Base-by-base conservation (phyloP, 305 asterid genomes). In the Fraxinus albicans region DNA sequence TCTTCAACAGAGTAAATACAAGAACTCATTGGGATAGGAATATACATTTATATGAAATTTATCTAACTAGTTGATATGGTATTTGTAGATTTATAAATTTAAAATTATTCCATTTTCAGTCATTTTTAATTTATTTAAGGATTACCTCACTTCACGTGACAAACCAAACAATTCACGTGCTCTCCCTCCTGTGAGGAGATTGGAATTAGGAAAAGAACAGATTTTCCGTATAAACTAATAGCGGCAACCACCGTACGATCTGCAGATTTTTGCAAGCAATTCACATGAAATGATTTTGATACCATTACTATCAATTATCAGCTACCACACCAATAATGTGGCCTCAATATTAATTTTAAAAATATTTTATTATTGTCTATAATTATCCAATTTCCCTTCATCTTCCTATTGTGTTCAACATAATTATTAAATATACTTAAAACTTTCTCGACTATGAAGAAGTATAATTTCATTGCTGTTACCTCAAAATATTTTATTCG, bases 101-200 rank as follows among this genome's bases (percentile, higher is more conserved):
- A 23, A 63, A 63, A 38, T 65, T 27, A 65, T 8, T 65, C 17
- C 73, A 9, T 27, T 65, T 4, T 1, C 40, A 55, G 25, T 60
- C 29, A 19, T 60, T 60, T 19, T 19, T 8, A 2, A 60, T 60
- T 21, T 21, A 55, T 55, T 55, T n/a, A 17, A 50, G 60, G 4
- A 58, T 58, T 58, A 19, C 69, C 27, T 5, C 74, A 67, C 19
- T 25, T 72, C 88, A 84, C 47, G 84, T 85, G 90, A 84, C 89
- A 87, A 81, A 77, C 85, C 77, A 84, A 42, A 80, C 86, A 77
- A 70, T 82, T 77, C 80, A 80, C 85, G 84, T 84, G 86, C 86
- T 89, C 38, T 83, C 92, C 87, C 89, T 85, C 89, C 89, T 86
- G 89, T 82, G 80, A 83, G 91, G 90, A 89, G 90, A 90, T 77